Evolutionary conservation across 2,329 filamentous ascomycete species (phyloP).

Genomic region (Cladosporium sp.): DNA sequence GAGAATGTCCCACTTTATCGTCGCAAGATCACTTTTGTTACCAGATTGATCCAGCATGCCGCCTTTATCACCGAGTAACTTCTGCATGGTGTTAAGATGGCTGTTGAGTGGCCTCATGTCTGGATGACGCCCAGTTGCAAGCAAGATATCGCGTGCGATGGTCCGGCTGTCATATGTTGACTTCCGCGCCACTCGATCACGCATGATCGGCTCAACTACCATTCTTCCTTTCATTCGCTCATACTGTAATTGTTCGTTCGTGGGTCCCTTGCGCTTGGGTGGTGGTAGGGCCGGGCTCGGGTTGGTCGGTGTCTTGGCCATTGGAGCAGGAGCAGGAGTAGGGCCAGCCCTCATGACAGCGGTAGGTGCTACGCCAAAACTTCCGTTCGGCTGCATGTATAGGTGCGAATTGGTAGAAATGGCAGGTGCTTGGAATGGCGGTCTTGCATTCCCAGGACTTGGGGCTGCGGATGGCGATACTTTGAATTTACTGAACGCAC

Average conservation of each 20-base stretch:
- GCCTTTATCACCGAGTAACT: constrained; percentile 34
- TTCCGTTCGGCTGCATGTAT: constrained; percentile 2
- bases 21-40: constrained; percentile 48
- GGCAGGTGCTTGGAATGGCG: neutral
- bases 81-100: constrained; percentile 47
- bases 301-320: neutral
- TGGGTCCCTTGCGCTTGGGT: constrained; percentile 23
- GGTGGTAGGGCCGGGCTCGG: neutral
- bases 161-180: constrained; percentile 57
- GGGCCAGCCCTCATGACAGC: neutral
- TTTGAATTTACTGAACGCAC: neutral
- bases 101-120: constrained; percentile 55
- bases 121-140: constrained; percentile 59
- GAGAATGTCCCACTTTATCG: constrained; percentile 59
- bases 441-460: neutral
- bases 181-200: constrained; percentile 44
- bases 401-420: neutral
- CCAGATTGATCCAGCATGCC: constrained; percentile 37
- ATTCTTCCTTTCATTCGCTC: constrained; percentile 31
- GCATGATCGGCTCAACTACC: constrained; percentile 44
- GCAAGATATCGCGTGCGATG: constrained; percentile 60
- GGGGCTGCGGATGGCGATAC: neutral
- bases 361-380: neutral
- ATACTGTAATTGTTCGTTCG: constrained; percentile 25
- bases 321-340: neutral